Base-by-base conservation (phyloP, 768 basidiomycete species). In the Leccinum disarticulatum region DNA sequence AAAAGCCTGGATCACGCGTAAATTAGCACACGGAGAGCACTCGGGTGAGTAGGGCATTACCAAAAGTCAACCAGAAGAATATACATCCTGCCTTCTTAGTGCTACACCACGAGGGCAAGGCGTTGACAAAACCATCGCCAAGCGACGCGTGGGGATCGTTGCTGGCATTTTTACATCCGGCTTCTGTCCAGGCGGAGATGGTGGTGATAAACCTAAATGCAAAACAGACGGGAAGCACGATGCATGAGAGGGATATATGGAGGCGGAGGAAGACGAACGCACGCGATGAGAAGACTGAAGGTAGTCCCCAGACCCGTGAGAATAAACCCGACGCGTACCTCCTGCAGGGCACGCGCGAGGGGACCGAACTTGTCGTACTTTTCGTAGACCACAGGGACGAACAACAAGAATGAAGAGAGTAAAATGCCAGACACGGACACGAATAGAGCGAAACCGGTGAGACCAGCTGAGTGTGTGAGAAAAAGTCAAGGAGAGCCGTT, bases 21-120 rank as follows among this genome's bases (percentile, higher is more conserved):
- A 60, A 54, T 69, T 31, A 63, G 57, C 15, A 41, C 14, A 55
- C 33, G 28, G 19, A 19, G 51, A 9, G 15, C 36, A 53, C 6
- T 22, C 25, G 30, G 11, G 25, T 19, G 8, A n/a, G 51, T 22
- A n/a, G 33, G 17, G 8, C 28, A 3, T 51, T 64, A 91, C 92
- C 80, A 56, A 92, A 91, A 1, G 84, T 79, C 9, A 93, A 72
- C 95, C 94, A 96, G 71, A 95, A 88, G 75, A 98, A 97, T 50
- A 95, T 84, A 5, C 85, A 85, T 0, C 84, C 91, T 2, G 95
- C 95, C 67, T 93, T 94, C 77, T 97, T 98, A 7, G 95, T 95
- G 63, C 80, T 85, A 74, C 95, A 98, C 91, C 92, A 97, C 0
- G 90, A 85, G 4, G 81, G 75, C 2, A 98, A 78, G 19, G 78